Evolutionary conservation across 129 eudicot genomes (phyloP).

Genomic region (Flaveria bidentis): DNA sequence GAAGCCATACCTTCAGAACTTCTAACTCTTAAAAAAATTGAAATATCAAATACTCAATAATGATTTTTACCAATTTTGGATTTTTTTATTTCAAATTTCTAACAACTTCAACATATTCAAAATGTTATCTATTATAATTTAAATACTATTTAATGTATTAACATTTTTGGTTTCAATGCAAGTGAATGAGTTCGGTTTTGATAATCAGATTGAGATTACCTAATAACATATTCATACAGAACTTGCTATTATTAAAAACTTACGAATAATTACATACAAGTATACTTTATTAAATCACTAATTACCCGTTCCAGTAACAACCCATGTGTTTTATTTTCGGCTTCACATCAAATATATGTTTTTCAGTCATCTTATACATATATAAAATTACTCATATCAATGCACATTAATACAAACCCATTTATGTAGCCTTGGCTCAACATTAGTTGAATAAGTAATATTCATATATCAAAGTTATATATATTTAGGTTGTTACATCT

Average conservation of each 20-base stretch:
- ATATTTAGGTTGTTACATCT: conserved; percentile 8
- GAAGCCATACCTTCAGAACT: neutral
- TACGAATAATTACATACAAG: neutral
- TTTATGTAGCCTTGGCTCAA: neutral
- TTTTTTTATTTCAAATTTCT: neutral
- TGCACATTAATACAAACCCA: neutral
- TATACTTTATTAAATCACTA: neutral
- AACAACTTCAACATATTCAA: neutral
- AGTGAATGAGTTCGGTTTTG: neutral
- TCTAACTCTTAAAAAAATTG: too few relatives aligned
- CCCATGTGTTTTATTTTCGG: neutral
- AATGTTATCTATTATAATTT: neutral
- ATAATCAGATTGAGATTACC: neutral
- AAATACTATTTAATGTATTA: neutral
- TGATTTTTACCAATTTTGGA: neutral
- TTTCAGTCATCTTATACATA: neutral
- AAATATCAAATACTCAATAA: neutral
- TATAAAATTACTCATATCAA: neutral
- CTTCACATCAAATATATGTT: neutral
- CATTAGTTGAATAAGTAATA: neutral
- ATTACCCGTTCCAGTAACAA: neutral
- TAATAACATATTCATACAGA: neutral
- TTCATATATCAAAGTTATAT: neutral
- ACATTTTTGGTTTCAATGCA: neutral
- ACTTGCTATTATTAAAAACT: neutral